Base-by-base conservation (phyloP, 768 basidiomycete genomes). In the Exidia glandulosa region DNA sequence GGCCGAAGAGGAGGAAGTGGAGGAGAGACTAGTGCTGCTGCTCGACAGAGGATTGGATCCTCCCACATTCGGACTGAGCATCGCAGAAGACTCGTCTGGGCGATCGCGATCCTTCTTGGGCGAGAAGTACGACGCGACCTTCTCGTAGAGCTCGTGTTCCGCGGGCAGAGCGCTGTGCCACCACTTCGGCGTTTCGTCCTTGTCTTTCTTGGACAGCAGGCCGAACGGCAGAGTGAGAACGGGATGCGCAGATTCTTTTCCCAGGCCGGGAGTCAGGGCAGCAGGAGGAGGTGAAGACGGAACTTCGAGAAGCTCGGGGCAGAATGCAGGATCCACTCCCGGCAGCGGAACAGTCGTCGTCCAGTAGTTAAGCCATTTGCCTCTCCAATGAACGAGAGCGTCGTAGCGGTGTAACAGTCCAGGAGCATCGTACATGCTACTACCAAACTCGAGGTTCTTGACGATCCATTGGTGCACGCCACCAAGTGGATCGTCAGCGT, bases 291-390 rank as follows among this genome's bases (percentile, higher is more conserved):
- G n/a, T 12, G 50, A 57, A 25, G 57, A 37, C 13, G 23, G 27
- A 23, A 32, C 19, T 7, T 32, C 57, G 29, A 29, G 58, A 37
- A 32, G 37, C 45, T 32, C 48, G 16, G 23, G 30, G n/a, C 56
- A n/a, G 32, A 32, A 33, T 0, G 34, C 25, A 61, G 9, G 32
- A 27, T 33, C 57, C 30, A n/a, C 41, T 14, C 59, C 54, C 54
- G 45, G 6, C 55, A 48, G 50, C 23, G 50, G 50, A 10, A 69
- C 58, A 0, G 81, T 81, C 57, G 76, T 72, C n/a, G 81, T 83
- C 79, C 80, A 85, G 63, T 81, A 84, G 66, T 83, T 83, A 12
- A 81, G 69, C 83, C 82, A 84, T 6, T 29, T 23, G 2, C 79
- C 79, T 19, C 62, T 47, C 81, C 83, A 83, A 0, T 63, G 68